Evolutionary conservation across 2,329 filamentous ascomycete species (phyloP).

Genomic region (Fusarium brachygibbosum): DNA sequence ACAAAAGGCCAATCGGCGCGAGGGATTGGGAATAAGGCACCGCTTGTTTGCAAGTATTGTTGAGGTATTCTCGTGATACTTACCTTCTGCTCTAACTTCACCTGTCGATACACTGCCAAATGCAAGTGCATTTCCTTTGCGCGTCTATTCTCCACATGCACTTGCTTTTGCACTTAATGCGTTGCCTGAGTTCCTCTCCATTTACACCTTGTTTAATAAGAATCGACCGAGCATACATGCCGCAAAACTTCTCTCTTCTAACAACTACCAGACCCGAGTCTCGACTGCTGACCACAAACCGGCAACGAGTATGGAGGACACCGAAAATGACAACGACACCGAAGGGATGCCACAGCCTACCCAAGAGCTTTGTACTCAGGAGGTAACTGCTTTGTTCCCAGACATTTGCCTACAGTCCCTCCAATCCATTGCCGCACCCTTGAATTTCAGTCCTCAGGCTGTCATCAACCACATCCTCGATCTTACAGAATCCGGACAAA

Average conservation of each 20-base stretch:
- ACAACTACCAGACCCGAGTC: constrained; percentile 5
- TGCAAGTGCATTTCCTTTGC: background rate
- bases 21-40: background rate
- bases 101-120: background rate
- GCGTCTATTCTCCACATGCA: background rate
- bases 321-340: background rate
- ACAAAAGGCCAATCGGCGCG: no score
- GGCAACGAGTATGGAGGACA: constrained; percentile 22
- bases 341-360: background rate
- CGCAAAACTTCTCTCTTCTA: constrained; percentile 13
- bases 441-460: constrained; percentile 49
- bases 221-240: background rate
- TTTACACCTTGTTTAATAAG: no score
- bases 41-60: background rate
- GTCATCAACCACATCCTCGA: constrained; percentile 59
- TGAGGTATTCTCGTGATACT: background rate
- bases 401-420: constrained; percentile 61
- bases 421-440: constrained; percentile 42
- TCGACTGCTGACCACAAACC: background rate
- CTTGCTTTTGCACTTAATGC: background rate
- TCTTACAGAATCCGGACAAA: constrained; percentile 54
- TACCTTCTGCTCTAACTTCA: background rate
- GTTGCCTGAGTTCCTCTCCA: background rate
- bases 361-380: constrained; percentile 30
- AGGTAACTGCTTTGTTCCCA: constrained; percentile 56